Base-by-base conservation (phyloP, 192 early-diverging fungal genomes). In the Coemansia sp. region DNA sequence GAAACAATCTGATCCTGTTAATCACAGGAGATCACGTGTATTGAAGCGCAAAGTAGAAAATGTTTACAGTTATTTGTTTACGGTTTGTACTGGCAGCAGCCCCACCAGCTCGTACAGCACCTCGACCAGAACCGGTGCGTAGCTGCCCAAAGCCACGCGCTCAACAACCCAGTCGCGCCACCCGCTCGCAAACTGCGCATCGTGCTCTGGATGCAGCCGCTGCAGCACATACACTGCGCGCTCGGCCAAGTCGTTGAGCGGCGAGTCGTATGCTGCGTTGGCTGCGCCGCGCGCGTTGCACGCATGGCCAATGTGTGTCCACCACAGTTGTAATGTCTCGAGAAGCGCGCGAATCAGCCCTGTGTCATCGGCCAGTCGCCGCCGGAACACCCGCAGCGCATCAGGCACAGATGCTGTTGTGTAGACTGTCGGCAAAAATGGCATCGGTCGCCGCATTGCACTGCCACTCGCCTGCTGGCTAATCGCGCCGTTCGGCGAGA, bases 151-250 rank as follows among this genome's bases (percentile, higher is more conserved):
- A 2, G 76, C 68, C 17, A 66, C 60, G 23, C 57, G 76, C 35
- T 73, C 76, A 21, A 79, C 71, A 8, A 70, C 64, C 76, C 76
- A 79, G 19, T 66, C 67, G 22, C 55, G 16, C 76, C 76, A 79
- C 37, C 57, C 52, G 41, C 26, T 29, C 16, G 71, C 70, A 73
- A 80, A 80, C 39, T 64, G 29, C 19, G 73, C 52, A 41, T 75
- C 78, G 55, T 80, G 68, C 16, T 69, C 78, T 0, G 73, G 72
- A 29, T 80, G 78, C 52, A 80, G 48, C 23, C 71, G 59, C 65
- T 80, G 78, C 48, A 80, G 60, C 22, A 80, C 70, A 43, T 71
- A 69, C 51, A 80, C 63, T 3, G 78, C 78, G 5, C 78, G 68
- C 62, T 80, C 78, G 7, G 78, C 78, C 47, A 80, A 62, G 17